These are phyloP conservation scores for Boletus fagicola DNA, from an alignment of 768 basidiomycete species.

Conservation along the genomic window DNA sequence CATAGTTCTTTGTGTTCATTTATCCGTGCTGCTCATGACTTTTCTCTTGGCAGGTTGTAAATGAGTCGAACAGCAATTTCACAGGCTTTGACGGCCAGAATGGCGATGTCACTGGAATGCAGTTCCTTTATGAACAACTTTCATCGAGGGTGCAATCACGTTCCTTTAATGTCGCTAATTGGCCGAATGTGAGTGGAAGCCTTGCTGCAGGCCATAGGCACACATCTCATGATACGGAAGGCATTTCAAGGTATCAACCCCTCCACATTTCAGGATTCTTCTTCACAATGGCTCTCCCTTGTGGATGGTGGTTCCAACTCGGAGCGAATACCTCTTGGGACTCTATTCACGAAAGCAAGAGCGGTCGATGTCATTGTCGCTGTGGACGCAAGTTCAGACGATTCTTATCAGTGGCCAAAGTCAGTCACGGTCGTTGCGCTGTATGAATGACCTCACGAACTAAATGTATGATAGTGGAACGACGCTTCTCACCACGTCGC, in stretches of 20 bases:
- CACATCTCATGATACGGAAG: conserved; percentile 19
- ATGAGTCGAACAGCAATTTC: conserved; percentile 42
- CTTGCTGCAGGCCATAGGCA: neutral
- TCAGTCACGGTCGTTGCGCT: conserved; percentile 28
- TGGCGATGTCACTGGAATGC: conserved; percentile 31
- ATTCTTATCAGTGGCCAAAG: conserved; percentile 67
- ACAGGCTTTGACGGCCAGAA: conserved; percentile 11
- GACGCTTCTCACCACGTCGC: conserved; percentile 42
- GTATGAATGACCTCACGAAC: neutral
- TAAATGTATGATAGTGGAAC: conserved; percentile 46
- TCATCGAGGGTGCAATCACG: conserved; percentile 45
- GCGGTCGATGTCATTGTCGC: conserved; percentile 74
- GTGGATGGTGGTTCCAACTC: conserved; percentile 70
- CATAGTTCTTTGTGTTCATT: conserved; percentile 5
- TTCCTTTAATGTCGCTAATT: conserved; percentile 62
- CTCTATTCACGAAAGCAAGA: conserved; percentile 67
- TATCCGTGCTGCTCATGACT: neutral
- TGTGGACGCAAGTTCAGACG: conserved; percentile 64
- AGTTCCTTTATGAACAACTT: conserved; percentile 50
- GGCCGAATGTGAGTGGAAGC: conserved; percentile 51
- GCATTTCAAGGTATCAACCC: conserved; percentile 53
- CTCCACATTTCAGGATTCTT: conserved; percentile 52
- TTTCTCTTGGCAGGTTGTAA: conserved; percentile 45
- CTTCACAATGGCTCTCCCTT: conserved; percentile 53
- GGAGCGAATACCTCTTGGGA: conserved; percentile 70